Base-by-base conservation (phyloP, 1,284 basidiomycete species). In the Marasmius oreades region DNA sequence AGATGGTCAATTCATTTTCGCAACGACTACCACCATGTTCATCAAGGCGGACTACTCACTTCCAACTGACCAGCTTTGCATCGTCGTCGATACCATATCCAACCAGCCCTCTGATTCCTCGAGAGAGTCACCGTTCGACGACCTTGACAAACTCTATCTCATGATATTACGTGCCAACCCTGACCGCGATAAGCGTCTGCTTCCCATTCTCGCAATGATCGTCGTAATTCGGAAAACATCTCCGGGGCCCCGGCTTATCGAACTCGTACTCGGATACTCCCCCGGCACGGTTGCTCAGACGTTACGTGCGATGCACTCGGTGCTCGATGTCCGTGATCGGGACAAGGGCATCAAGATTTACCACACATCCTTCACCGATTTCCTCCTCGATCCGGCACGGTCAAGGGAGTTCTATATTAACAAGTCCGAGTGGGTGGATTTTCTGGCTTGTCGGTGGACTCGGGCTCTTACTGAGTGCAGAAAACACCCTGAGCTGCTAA, bases 1-100 rank as follows among this genome's bases (percentile, higher is more conserved):
- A 5, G 57, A 57, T 7, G 66, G 66, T 0, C 64, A 67, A 44
- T 67, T 62, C 28, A 63, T 64, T 10, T 69, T 67, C 53, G 65
- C 66, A 1, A 55, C 63, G 1, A 66, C 66, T 4, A 62, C 67
- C 2, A 61, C 68, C 33, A 63, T 61, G 52, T 68, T 63, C 50
- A 59, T 69, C 26, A 61, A 62, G 26, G 59, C 61, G 6, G 51
- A 59, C 0, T 57, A 63, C 44, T 59, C 62, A 47, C 33, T 59
- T 24, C 67, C 67, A 0, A 57, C 60, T 5, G 62, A 65, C 18
- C 60, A 64, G 16, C 61, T 69, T n/a, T 58, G 66, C 5, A 59
- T 60, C 2, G 55, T 66, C 6, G 52, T 67, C n/a, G 28, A 31
- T 4, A 10, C 10, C 4, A 5, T 4, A 4, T 11, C 4, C 12